Conservation (phyloP, 2,329 filamentous ascomycete genomes). For the Fusarium redolens region DNA sequence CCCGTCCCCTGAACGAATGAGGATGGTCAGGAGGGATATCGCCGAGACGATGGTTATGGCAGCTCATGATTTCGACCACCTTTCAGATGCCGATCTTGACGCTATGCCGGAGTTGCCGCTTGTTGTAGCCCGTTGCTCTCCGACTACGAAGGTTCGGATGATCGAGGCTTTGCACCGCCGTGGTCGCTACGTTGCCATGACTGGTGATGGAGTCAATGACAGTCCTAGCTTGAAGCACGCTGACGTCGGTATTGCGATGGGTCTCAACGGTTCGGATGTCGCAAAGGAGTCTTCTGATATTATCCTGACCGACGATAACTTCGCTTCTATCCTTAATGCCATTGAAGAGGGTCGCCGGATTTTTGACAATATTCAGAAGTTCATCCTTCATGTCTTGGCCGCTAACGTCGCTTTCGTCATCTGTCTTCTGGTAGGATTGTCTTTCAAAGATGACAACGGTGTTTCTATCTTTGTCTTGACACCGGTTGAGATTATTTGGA, state of each 20-base stretch:
- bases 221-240: slow-evolving; percentile 73
- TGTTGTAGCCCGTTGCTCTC: slow-evolving; percentile 77
- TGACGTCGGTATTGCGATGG: slow-evolving; percentile 79
- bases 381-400: slow-evolving; percentile 73
- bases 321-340: slow-evolving; percentile 56
- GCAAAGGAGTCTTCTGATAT: slow-evolving; percentile 75
- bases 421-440: slow-evolving; percentile 73
- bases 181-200: slow-evolving; percentile 73
- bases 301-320: slow-evolving; percentile 77
- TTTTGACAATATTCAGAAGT: slow-evolving; percentile 79
- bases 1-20: slow-evolving; percentile 53
- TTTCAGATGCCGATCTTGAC: slow-evolving; percentile 72
- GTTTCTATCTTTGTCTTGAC: slow-evolving; percentile 77
- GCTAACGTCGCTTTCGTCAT: slow-evolving; percentile 76
- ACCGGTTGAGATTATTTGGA: slow-evolving; percentile 79
- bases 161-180: slow-evolving; percentile 77
- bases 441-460: slow-evolving; percentile 72
- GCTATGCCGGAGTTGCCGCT: slow-evolving; percentile 70
- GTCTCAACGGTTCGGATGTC: slow-evolving; percentile 71
- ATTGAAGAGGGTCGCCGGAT: slow-evolving; percentile 75
- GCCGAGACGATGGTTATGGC: slow-evolving; percentile 70
- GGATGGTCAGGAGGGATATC: slow-evolving; percentile 60
- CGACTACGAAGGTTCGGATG: slow-evolving; percentile 79
- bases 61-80: slow-evolving; percentile 71
- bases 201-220: slow-evolving; percentile 78